Conservation (phyloP, 2,329 filamentous ascomycete genomes). For the Ceratocystis eucalypticola region DNA sequence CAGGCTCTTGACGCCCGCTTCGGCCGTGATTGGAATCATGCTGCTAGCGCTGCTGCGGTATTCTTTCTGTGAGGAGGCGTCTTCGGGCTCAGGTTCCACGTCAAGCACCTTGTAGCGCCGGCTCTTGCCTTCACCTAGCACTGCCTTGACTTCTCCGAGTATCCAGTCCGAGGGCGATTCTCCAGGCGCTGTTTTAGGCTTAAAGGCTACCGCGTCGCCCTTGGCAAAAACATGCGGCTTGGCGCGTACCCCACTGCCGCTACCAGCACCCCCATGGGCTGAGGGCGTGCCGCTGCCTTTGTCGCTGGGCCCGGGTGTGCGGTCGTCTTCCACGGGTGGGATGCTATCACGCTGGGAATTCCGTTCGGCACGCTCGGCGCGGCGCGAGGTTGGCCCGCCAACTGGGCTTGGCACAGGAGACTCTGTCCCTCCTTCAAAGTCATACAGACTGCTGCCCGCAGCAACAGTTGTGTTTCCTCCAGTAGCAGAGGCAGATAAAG, state of each 20-base stretch:
- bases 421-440: constrained; percentile 34
- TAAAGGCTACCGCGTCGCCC: constrained; percentile 54
- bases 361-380: constrained; percentile 27
- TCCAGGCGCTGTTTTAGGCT: constrained; percentile 40
- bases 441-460: constrained; percentile 26
- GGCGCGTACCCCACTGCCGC: constrained; percentile 26
- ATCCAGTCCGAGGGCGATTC: constrained; percentile 49
- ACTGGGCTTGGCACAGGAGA: constrained; percentile 35
- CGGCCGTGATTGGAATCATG: constrained; percentile 61
- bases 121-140: constrained; percentile 63
- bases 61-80: constrained; percentile 45
- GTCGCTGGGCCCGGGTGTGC: constrained; percentile 40
- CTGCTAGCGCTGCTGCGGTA: constrained; percentile 60
- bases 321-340: constrained; percentile 27
- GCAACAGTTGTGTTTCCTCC: not conserved
- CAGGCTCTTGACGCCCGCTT: constrained; percentile 35
- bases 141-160: constrained; percentile 61
- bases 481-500: not conserved
- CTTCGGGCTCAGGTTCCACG: constrained; percentile 64
- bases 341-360: constrained; percentile 33
- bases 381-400: constrained; percentile 22
- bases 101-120: constrained; percentile 69
- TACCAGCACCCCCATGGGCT: constrained; percentile 25
- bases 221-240: constrained; percentile 43
- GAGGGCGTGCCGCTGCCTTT: constrained; percentile 3